Base-by-base conservation (phyloP, 768 basidiomycete species). In the Pleurotus sapidus region DNA sequence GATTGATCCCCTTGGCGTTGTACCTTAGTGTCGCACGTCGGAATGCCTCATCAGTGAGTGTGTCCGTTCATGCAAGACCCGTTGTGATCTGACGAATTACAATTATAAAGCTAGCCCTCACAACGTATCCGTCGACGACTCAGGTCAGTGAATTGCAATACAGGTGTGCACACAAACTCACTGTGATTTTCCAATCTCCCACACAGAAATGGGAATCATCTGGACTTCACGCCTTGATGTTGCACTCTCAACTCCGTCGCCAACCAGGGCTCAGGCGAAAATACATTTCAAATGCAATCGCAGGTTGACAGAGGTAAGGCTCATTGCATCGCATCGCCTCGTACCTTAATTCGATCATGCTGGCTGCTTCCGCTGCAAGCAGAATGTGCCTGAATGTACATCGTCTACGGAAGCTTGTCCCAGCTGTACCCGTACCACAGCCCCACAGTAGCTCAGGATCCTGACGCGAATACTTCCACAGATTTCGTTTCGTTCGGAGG, bases 201-300 rank as follows among this genome's bases (percentile, higher is more conserved):
- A 34, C 14, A 20, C 34, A 54, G 20, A 34, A 15, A 17, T 9
- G 14, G 15, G 17, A n/a, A 2, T 54, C 37, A 17, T 54, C 42
- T 54, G 51, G 51, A 54, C 51, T 54, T 39, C 51, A 15, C 9
- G 20, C 18, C 38, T 40, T 30, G 51, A 54, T 40, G n/a, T n/a
- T n/a, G 27, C 8, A 15, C 20, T 45, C n/a, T 45, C 42, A 45
- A n/a, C 42, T 23, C 42, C 20, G n/a, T 23, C 42, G 42, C 18
- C 37, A 39, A 24, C n/a, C 24, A 34, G 51, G 18, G 38, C 17
- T 23, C 8, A 38, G 24, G 20, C 39, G 9, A n/a, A 42, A 20
- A 39, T 54, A 39, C 25, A 54, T 54, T 18, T 54, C 51, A 54
- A 54, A 54, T 54, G 51, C 27, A 24, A 54, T n/a, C 24, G 30